phyloP scores from a whole-genome alignment of 768 basidiomycete genomes.

The Psilocybe subaeruginosa region DNA sequence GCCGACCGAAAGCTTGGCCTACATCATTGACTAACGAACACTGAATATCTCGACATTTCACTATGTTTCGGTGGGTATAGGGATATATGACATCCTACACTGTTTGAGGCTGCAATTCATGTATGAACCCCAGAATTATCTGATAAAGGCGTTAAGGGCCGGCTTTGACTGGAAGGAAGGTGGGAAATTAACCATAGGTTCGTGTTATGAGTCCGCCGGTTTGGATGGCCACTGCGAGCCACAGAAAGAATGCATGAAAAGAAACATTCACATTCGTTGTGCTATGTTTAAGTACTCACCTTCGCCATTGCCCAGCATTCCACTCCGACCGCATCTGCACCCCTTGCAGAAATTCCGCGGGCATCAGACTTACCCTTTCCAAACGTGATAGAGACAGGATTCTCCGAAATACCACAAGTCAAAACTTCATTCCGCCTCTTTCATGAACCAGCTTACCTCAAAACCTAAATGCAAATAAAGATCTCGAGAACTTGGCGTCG shows the following conservation, averaged over 20 bases:
- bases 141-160: no score
- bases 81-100: no score
- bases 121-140: no score
- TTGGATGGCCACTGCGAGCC: neutral
- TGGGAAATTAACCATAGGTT: no score
- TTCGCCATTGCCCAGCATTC: constrained; percentile 26
- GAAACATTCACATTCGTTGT: no score
- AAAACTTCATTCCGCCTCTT: neutral
- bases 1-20: no score
- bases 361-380: constrained; percentile 23
- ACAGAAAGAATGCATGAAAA: no score
- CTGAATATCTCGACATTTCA: no score
- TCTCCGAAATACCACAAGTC: constrained; percentile 8
- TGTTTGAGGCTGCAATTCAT: no score
- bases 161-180: no score
- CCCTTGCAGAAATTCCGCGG: constrained; percentile 18
- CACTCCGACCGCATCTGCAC: constrained; percentile 23
- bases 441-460: constrained; percentile 21
- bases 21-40: no score
- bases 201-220: neutral
- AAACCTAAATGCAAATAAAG: constrained; percentile 34
- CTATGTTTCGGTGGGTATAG: no score
- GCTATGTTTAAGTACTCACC: neutral
- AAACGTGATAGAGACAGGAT: constrained; percentile 17
- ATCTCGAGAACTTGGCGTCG: constrained; percentile 29